Evolutionary conservation across 164 flowering plant species (phyloP).

Genomic region (Echeveria elegans): DNA sequence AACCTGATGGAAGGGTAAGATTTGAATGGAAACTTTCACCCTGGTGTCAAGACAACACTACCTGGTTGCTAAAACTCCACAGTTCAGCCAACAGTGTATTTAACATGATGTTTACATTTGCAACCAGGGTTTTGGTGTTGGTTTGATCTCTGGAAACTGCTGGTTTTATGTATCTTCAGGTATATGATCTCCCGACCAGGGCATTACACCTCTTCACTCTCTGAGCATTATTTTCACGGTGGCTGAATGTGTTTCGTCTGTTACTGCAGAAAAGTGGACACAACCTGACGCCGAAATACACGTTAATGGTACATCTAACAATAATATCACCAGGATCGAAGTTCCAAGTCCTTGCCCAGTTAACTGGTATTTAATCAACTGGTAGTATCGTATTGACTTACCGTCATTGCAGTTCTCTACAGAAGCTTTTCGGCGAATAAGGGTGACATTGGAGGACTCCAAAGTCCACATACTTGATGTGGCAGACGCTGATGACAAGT

Average conservation of each 20-base stretch:
- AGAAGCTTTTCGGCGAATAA: conserved; percentile 39
- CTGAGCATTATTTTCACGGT: not conserved
- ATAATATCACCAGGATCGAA: conserved; percentile 73
- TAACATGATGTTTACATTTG: no score
- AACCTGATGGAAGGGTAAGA: conserved; percentile 65
- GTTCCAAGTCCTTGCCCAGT: conserved; percentile 17
- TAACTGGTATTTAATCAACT: not conserved
- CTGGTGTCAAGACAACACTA: not conserved
- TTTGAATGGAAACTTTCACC: not conserved
- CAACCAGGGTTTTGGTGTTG: no score
- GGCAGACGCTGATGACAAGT: conserved; percentile 39
- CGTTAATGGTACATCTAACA: conserved; percentile 39
- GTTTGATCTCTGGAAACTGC: no score
- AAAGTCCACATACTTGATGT: conserved; percentile 63
- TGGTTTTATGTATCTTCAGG: no score
- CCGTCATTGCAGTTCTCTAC: conserved; percentile 40
- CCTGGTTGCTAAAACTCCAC: not conserved
- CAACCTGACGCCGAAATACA: conserved; percentile 24
- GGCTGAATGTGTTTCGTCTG: conserved; percentile 16
- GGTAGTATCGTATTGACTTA: conserved; percentile 5
- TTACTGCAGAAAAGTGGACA: not conserved
- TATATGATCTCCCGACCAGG: no score
- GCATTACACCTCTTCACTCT: no score
- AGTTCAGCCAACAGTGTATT: not conserved
- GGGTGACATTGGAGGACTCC: conserved; percentile 75